Base-by-base conservation (phyloP, 768 basidiomycete species). In the Hygrocybe coccinea region DNA sequence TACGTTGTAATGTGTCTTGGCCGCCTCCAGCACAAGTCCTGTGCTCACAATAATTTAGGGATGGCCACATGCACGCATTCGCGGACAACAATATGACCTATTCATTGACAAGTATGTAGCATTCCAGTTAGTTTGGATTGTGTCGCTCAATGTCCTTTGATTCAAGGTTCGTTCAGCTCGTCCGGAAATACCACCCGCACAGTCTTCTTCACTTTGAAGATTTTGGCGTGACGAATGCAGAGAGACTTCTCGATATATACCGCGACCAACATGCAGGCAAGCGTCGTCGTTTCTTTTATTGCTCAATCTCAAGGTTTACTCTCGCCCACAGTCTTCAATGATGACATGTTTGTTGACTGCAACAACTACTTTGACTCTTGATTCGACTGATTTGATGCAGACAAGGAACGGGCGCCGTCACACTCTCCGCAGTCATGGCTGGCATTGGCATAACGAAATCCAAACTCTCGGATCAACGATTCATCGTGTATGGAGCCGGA, bases 171-270 rank as follows among this genome's bases (percentile, higher is more conserved):
- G 82, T 91, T 2, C 84, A 86, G 59, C 75, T 91, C 10, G 83
- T 91, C 6, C 78, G 84, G 45, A 91, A 90, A 65, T 68, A 91
- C 64, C 78, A 80, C 59, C 86, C 87, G 0, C 72, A 77, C 22
- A 74, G 78, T 64, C 75, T 92, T 3, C 71, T 89, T 3, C 91
- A 95, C 65, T 91, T 93, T 54, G 91, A 94, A 65, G 90, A 93
- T 62, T 91, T 91, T 58, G 89, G 89, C 3, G 83, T 88, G 2
- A 77, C 78, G 25, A 91, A 92, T 59, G 90, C 91, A 0, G 81
- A 87, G 56, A 70, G 80, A 15, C 67, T 92, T 1, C 74, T 93
- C 36, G 75, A 83, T 39, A 71, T 74, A 37, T 91, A 88, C 68
- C 74, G 77, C 8, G 75, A 80, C 41, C 68, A 51, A 35, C 50